Evolutionary conservation across 495 filamentous ascomycete species (phyloP).

Genomic region (Podospora pseudopauciseta): DNA sequence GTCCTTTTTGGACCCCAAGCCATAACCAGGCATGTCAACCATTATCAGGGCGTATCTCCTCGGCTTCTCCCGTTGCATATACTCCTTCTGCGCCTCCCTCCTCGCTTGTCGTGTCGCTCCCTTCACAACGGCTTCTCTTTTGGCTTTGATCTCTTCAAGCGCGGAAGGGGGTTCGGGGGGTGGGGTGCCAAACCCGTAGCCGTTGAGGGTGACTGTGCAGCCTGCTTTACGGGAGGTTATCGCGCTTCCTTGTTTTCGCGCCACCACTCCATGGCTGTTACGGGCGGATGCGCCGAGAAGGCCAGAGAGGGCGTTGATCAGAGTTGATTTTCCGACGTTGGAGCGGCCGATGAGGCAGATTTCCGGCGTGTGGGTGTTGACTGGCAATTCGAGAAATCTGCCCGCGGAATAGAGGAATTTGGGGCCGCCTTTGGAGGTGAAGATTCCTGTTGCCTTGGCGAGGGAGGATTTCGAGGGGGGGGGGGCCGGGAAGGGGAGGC

Average conservation of each 20-base stretch:
- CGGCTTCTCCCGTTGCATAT: conserved; percentile 46
- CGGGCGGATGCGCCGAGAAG: conserved; percentile 30
- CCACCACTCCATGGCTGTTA: conserved; percentile 22
- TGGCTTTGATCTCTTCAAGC: conserved; percentile 6
- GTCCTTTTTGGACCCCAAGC: conserved; percentile 64
- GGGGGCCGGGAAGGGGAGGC: conserved; percentile 18
- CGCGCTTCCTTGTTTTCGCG: conserved; percentile 38
- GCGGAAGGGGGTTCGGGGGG: conserved; percentile 22
- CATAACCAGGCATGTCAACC: conserved; percentile 95
- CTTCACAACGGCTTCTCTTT: background rate
- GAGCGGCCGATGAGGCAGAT: conserved; percentile 65
- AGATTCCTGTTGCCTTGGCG: conserved; percentile 53
- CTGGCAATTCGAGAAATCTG: conserved; percentile 65
- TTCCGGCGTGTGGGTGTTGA: conserved; percentile 55
- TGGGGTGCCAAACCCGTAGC: conserved; percentile 66
- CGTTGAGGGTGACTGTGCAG: conserved; percentile 77
- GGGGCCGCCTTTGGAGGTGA: conserved; percentile 54
- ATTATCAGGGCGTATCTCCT: conserved; percentile 58
- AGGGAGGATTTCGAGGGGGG: conserved; percentile 21
- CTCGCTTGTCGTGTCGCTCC: conserved; percentile 3
- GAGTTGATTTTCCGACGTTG: conserved; percentile 87
- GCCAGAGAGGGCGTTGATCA: conserved; percentile 78
- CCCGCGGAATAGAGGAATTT: conserved; percentile 66
- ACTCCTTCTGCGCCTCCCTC: conserved; percentile 13
- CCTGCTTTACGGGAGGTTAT: conserved; percentile 72